Percentiles rank a stretch among this genome's conserved stretches.
phyloP scores from a whole-genome alignment of 1,284 basidiomycete species.

The Marasmius sp. region DNA sequence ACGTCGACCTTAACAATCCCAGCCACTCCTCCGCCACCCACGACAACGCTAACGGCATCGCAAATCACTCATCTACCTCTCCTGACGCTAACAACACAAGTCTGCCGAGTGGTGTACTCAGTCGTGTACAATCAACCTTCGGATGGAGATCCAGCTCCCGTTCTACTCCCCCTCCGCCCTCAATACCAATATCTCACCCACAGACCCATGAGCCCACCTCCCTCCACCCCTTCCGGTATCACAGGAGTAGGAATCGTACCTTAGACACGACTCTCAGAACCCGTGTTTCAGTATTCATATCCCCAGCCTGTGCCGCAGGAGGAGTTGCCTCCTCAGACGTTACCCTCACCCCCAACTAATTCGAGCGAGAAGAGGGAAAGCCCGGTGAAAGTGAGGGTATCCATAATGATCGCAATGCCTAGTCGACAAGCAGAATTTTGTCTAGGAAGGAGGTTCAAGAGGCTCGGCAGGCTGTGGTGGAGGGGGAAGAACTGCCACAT shows the following conservation, averaged over 20 bases:
- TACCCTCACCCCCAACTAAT: background rate
- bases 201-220: no score
- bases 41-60: background rate
- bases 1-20: background rate
- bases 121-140: no score
- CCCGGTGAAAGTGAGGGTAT: background rate
- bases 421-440: background rate
- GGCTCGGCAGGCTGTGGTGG: no score
- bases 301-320: background rate
- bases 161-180: no score
- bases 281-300: background rate
- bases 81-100: background rate
- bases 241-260: background rate
- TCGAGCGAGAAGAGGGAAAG: background rate
- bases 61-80: background rate
- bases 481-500: no score
- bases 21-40: no score
- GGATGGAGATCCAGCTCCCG: no score
- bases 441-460: no score
- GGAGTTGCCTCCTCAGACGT: background rate
- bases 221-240: no score
- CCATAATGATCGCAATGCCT: background rate
- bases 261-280: background rate
- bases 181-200: no score
- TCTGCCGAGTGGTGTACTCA: no score